Percentiles rank a stretch among this genome's conserved stretches.
phyloP scores from a whole-genome alignment of 768 basidiomycete genomes.

The Lactifluus piperatus region DNA sequence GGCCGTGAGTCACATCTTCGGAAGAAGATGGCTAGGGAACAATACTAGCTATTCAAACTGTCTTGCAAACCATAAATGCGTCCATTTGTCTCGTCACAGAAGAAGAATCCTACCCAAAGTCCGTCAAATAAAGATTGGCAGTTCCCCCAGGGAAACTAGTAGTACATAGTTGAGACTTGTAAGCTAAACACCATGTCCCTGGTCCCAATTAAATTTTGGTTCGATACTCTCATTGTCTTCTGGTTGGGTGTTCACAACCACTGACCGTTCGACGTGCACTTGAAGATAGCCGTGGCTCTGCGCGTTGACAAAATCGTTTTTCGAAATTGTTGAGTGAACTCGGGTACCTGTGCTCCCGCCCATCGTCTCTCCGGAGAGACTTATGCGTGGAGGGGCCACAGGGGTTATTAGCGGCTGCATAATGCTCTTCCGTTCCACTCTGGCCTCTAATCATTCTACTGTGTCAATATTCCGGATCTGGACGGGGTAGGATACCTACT shows the following conservation, averaged over 20 bases:
- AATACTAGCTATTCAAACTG: too few relatives aligned
- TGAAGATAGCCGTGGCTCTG: conserved; percentile 16
- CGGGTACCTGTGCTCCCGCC: not conserved
- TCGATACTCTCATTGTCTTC: not conserved
- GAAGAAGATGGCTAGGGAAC: too few relatives aligned
- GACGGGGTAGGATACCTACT: conserved; percentile 19
- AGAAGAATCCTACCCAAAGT: not conserved
- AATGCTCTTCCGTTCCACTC: conserved; percentile 7
- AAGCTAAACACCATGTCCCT: not conserved
- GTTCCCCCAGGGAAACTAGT: too few relatives aligned
- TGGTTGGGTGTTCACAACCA: not conserved
- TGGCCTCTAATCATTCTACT: conserved; percentile 18
- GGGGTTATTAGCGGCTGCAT: not conserved
- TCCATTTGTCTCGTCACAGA: too few relatives aligned
- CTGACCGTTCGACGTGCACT: conserved; percentile 7
- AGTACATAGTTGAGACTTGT: not conserved
- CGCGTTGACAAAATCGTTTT: not conserved
- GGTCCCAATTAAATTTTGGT: not conserved
- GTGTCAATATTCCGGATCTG: too few relatives aligned
- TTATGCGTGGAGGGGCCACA: not conserved
- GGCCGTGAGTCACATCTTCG: too few relatives aligned
- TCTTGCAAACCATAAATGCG: too few relatives aligned
- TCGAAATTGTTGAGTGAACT: not conserved
- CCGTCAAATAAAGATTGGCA: not conserved
- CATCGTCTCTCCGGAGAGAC: not conserved